Evolutionary conservation across 1,284 basidiomycete species (phyloP).

Genomic region (Austroboletus rostrupii): DNA sequence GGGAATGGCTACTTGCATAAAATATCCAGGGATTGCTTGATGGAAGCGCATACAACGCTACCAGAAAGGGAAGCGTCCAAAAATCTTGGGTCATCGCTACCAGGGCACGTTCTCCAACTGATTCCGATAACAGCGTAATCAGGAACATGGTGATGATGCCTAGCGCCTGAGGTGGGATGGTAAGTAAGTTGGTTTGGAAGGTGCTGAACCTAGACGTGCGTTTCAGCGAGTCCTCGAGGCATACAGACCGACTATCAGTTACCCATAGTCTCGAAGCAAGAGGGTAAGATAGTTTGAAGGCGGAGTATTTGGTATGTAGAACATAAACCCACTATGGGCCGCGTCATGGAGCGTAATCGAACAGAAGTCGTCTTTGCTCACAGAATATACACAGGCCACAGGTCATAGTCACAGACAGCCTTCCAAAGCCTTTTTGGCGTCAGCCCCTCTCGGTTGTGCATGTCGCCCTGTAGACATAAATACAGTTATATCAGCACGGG

Average conservation of each 20-base stretch:
- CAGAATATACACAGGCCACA: slow-evolving; percentile 68
- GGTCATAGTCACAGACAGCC: slow-evolving; percentile 56
- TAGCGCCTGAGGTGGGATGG: slow-evolving; percentile 47
- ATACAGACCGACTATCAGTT: not conserved
- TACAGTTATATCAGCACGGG: not conserved
- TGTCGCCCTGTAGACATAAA: slow-evolving; percentile 41
- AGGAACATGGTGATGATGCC: slow-evolving; percentile 41
- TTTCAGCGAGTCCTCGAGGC: not conserved
- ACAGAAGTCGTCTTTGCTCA: slow-evolving; percentile 18
- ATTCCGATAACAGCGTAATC: slow-evolving; percentile 44
- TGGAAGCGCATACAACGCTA: slow-evolving; percentile 45
- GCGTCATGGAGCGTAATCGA: not conserved
- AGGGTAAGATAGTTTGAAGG: slow-evolving; percentile 37
- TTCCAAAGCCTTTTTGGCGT: slow-evolving; percentile 50
- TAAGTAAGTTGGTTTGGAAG: slow-evolving; percentile 56
- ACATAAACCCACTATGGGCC: slow-evolving; percentile 36
- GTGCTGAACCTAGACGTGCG: slow-evolving; percentile 46
- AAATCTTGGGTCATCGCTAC: slow-evolving; percentile 46
- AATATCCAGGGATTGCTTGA: slow-evolving; percentile 46
- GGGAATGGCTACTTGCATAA: slow-evolving; percentile 28
- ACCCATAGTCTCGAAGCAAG: slow-evolving; percentile 56
- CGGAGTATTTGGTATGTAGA: slow-evolving; percentile 48
- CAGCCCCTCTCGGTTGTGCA: slow-evolving; percentile 76
- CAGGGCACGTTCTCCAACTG: slow-evolving; percentile 43
- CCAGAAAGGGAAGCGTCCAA: slow-evolving; percentile 47